Evolutionary conservation across 202 grass and related monocot genomes (phyloP).

Genomic region (Alloteropsis angusta): DNA sequence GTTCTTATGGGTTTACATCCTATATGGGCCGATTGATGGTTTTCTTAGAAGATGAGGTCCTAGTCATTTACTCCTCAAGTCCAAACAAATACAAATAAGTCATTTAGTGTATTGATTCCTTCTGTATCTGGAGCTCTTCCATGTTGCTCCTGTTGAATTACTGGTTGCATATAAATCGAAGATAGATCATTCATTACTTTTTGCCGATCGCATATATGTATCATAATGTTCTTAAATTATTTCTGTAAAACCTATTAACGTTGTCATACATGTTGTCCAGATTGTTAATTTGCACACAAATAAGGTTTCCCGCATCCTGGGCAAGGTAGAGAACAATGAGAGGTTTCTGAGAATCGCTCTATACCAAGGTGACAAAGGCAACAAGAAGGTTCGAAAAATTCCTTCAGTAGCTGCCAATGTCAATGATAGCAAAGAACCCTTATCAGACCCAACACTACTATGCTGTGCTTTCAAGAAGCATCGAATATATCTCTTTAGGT

Average conservation of each 20-base stretch:
- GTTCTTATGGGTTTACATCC: neutral
- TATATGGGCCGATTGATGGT: neutral
- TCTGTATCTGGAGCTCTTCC: neutral
- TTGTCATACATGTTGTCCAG: slow-evolving; percentile 28
- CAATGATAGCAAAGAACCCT: slow-evolving; percentile 84
- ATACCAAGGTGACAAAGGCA: slow-evolving; percentile 92
- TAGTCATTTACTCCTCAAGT: neutral
- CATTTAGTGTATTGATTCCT: neutral
- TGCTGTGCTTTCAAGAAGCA: slow-evolving; percentile 99
- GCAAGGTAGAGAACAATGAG: slow-evolving; percentile 97
- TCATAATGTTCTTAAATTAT: neutral
- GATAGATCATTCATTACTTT: neutral
- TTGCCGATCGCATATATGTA: neutral
- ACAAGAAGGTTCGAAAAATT: slow-evolving; percentile 90
- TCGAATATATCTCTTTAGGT: slow-evolving; percentile 96
- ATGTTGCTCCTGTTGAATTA: neutral
- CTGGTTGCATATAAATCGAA: neutral
- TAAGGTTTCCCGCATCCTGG: slow-evolving; percentile 82
- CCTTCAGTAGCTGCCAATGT: slow-evolving; percentile 78
- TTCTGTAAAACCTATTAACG: slow-evolving; percentile 2
- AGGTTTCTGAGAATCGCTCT: slow-evolving; percentile 92
- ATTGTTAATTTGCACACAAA: slow-evolving; percentile 95
- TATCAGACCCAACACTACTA: slow-evolving; percentile 78
- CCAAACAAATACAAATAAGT: neutral
- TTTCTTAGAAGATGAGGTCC: neutral